Base-by-base conservation (phyloP, 768 basidiomycete genomes). In the Termitomyces sp. region DNA sequence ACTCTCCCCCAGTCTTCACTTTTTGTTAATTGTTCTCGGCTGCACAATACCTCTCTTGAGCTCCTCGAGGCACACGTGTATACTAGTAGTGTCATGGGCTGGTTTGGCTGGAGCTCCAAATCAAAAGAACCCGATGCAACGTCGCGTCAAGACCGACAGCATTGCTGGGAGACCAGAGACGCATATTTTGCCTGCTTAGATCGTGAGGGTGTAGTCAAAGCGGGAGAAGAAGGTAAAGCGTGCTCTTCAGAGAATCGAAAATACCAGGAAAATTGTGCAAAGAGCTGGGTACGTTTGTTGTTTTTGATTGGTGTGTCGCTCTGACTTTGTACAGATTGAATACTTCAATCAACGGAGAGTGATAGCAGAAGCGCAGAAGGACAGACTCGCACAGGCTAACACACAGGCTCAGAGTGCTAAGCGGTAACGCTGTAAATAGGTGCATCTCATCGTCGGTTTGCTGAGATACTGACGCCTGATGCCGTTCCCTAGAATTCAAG, bases 311-410 rank as follows among this genome's bases (percentile, higher is more conserved):
- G 52, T 38, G 10, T 13, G 13, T 16, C 52, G 59, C 43, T 32
- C 43, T 49, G 27, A 20, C 50, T 54, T 43, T 41, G 13, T 10
- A 32, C 61, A 98, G 95, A 87, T 98, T 63, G 90, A 91, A 25
- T 96, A 98, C 68, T 97, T 98, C 65, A 96, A 97, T 74, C 89
- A 92, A 67, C 84, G 94, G 33, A 79, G 94, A 50, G 81, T 91
- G 33, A 80, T 94, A 49, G 88, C 84, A 9, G 89, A 88, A 56
- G 83, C 85, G 53, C 91, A 92, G 69, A 89, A 86, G 63, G 83
- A 84, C 38, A 73, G 86, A 50, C 77, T 91, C 29, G 80, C 80
- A 16, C 76, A 76, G 55, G 74, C 72, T 6, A 69, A 65, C 52
- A 67, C 68, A 22, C 71, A 76, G 56, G 65, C 63, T 13, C 68